A percentile compares a stretch with the other conserved stretches of the same genome.
Conservation (phyloP, 305 asterid species). For the Fraxinus greggii region DNA sequence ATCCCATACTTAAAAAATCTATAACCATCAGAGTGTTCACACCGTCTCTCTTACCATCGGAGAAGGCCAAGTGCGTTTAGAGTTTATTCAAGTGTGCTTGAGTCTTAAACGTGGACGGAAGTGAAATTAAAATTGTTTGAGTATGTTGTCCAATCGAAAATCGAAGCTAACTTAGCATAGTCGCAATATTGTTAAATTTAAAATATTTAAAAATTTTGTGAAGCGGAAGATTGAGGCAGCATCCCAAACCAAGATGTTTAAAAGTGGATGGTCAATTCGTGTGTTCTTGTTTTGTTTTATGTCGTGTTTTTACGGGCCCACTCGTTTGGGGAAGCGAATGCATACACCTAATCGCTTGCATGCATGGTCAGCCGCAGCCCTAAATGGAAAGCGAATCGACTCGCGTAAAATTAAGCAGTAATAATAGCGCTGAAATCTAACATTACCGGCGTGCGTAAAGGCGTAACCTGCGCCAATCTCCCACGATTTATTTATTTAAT, state of each 20-base stretch:
- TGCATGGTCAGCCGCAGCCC: neutral
- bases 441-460: neutral
- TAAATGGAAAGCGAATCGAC: neutral
- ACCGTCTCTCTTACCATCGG: neutral
- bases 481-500: neutral
- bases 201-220: neutral
- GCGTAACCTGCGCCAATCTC: neutral
- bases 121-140: neutral
- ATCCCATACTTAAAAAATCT: neutral
- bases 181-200: neutral
- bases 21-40: too few relatives aligned
- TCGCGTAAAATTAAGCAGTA: neutral
- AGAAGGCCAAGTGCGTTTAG: neutral
- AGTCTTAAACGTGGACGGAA: neutral
- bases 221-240: neutral
- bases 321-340: neutral
- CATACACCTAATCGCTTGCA: neutral
- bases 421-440: neutral
- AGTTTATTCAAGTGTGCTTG: too few relatives aligned
- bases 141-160: neutral
- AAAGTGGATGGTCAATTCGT: neutral
- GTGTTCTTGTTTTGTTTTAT: neutral
- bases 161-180: neutral
- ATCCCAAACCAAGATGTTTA: neutral
- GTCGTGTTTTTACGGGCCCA: neutral